Conservation (phyloP, 2,329 filamentous ascomycete genomes). For the Neoascochyta sp. region DNA sequence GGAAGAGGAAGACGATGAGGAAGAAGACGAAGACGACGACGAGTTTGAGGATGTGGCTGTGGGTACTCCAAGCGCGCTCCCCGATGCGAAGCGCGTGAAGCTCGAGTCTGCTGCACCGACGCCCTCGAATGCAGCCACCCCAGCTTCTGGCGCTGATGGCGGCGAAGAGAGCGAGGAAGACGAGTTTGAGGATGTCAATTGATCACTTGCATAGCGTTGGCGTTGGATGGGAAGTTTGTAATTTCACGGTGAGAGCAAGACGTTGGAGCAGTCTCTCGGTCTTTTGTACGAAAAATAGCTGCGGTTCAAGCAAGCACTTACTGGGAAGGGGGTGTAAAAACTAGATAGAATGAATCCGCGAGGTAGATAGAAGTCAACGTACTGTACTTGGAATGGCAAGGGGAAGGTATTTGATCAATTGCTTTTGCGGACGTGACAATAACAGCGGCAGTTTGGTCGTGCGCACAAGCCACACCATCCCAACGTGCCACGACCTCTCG, state of each 20-base stretch:
- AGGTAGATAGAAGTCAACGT: no score
- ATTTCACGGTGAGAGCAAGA: no score
- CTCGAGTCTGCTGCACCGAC: constrained; percentile 48
- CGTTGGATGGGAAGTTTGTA: constrained; percentile 10
- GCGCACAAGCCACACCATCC: constrained; percentile 11
- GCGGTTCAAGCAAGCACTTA: no score
- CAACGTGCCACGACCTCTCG: constrained; percentile 16
- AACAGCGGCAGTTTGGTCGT: neutral
- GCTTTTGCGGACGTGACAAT: no score
- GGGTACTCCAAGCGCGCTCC: constrained; percentile 24
- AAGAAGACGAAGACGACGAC: constrained; percentile 49
- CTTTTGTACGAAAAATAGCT: no score
- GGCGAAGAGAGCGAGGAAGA: constrained; percentile 48
- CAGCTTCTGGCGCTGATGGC: constrained; percentile 41
- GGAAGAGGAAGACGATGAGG: constrained; percentile 42
- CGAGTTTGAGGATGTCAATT: constrained; percentile 46
- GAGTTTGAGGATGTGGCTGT: constrained; percentile 39
- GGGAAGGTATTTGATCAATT: no score
- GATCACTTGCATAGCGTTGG: constrained; percentile 29
- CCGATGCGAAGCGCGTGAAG: constrained; percentile 59
- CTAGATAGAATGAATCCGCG: no score
- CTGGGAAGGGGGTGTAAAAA: no score
- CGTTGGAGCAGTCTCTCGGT: no score
- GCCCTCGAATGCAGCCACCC: constrained; percentile 28
- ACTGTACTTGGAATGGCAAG: no score